phyloP scores from a whole-genome alignment of 2,329 filamentous ascomycete species.

The Aspergillus fischeri region DNA sequence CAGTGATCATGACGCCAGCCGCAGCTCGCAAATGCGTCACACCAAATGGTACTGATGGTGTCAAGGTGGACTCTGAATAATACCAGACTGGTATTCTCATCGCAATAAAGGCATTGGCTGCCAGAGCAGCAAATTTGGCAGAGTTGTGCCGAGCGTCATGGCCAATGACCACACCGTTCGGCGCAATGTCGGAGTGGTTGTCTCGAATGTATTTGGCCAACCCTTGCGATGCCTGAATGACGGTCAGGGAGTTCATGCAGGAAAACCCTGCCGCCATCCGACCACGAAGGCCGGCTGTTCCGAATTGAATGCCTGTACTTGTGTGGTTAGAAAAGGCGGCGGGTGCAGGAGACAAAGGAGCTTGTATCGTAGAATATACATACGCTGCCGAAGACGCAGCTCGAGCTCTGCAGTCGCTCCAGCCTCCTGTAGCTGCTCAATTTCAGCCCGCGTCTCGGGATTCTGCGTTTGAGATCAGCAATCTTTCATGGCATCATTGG shows the following conservation, averaged over 20 bases:
- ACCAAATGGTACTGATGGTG: conserved; percentile 60
- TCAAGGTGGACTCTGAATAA: conserved; percentile 54
- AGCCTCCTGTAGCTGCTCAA: conserved; percentile 47
- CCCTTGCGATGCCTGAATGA: conserved; percentile 63
- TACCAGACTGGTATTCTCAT: conserved; percentile 58
- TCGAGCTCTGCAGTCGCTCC: conserved; percentile 48
- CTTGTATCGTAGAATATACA: conserved; percentile 7
- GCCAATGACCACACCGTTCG: conserved; percentile 55
- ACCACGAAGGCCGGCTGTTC: conserved; percentile 60
- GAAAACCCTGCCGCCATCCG: conserved; percentile 63
- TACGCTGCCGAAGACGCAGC: conserved; percentile 49
- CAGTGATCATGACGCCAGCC: conserved; percentile 63
- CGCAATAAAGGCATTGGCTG: conserved; percentile 56
- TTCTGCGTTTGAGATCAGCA: conserved; percentile 35
- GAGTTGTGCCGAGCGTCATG: conserved; percentile 62
- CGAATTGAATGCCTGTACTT: conserved; percentile 52
- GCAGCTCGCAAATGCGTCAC: conserved; percentile 51
- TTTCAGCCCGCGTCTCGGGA: conserved; percentile 50
- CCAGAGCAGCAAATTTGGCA: conserved; percentile 55
- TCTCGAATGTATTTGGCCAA: conserved; percentile 56
- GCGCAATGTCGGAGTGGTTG: conserved; percentile 39
- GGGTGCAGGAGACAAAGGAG: background rate
- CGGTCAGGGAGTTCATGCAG: conserved; percentile 56
- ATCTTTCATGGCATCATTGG: background rate
- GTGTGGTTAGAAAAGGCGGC: conserved; percentile 4